Evolutionary conservation across 169 alveolate genomes (phyloP), one percentile per base, ranked within the genome.

Genomic region (Eimeria maxima): DNA sequence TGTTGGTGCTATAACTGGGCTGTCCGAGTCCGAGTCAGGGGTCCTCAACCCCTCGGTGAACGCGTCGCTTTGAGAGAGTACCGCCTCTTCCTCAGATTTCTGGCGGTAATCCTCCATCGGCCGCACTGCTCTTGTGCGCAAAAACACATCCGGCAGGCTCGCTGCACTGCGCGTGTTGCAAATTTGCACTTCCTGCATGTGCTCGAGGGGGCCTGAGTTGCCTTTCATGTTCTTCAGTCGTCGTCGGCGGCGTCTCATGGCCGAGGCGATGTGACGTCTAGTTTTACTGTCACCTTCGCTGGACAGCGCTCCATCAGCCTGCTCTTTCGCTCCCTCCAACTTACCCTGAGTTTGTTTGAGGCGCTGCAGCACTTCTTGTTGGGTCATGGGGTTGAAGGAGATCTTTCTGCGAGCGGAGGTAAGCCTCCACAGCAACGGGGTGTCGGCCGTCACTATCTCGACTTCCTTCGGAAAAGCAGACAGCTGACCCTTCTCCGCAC

Each of bases 341-440:
- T 78, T 92, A 44, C 65, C 95, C 92, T 92, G 84, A 83, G 95
- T 86, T 24, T 67, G 84, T 73, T 92, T 53, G 53, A 92, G 95
- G 80, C 76, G 88, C 95, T 76, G 84, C 92, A 92, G 78, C 73
- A 92, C 95, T 67, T 92, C 95, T 67, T 76, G 86, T 45, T 92
- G 95, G 24, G 92, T 78, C 95, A 92, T 83, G 45, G 89, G 78
- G 53, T 78, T 83, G 92, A 92, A 80, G 24, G 92, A 78, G 13
- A 92, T 92, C 86, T 78, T 76, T 47, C 95, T 55, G 69, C 95
- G 80, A 0, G 95, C 95, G 20, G 95, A 92, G 57, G 95, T 92
- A 47, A 92, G 60, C 83, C 95, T 29, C 92, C 92, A 92, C 4
- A 92, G 29, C 45, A 92, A 44, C 55, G 95, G 95, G 55, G 95